These are phyloP conservation scores for Podila clonocystis DNA, from an alignment of 192 early-diverging fungal species.

Conservation along the genomic window DNA sequence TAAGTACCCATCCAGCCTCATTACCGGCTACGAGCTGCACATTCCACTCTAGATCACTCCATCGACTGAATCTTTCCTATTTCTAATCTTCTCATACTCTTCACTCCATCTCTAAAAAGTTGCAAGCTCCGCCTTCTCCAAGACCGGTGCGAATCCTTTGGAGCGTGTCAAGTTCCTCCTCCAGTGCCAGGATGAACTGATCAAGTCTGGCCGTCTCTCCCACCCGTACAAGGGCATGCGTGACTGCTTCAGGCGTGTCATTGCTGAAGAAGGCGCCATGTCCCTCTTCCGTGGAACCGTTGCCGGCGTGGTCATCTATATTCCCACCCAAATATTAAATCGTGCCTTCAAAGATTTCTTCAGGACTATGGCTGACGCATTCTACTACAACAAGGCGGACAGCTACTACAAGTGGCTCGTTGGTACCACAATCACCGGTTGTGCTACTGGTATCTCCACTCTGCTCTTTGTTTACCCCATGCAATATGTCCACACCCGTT, in stretches of 20 bases:
- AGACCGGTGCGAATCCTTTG: constrained; percentile 96
- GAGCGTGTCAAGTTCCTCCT: constrained; percentile 98
- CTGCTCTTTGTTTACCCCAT: constrained; percentile 91
- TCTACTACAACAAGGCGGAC: constrained; percentile 72
- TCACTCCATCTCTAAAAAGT: constrained; percentile 66
- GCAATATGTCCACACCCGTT: constrained; percentile 97
- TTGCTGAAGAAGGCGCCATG: constrained; percentile 79
- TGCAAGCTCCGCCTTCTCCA: constrained; percentile 96
- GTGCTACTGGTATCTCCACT: constrained; percentile 92
- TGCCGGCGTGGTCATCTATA: constrained; percentile 95
- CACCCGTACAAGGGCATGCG: constrained; percentile 93
- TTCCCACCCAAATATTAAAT: constrained; percentile 97
- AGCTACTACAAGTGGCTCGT: constrained; percentile 86
- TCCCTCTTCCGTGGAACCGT: constrained; percentile 90
- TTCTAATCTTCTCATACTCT: background rate
- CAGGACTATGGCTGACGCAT: constrained; percentile 85
- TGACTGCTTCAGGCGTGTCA: constrained; percentile 88
- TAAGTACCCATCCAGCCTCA: too few species aligned
- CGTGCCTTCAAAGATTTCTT: constrained; percentile 98
- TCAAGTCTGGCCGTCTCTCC: constrained; percentile 81
- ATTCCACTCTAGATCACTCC: too few species aligned
- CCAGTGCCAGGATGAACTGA: constrained; percentile 92
- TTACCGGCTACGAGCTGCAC: too few species aligned
- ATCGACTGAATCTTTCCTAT: background rate
- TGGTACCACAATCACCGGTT: constrained; percentile 93